A percentile compares a stretch with the other conserved stretches of the same genome.
Evolutionary conservation across 176 grass and related monocot species (phyloP).

Genomic region (Themeda triandra): DNA sequence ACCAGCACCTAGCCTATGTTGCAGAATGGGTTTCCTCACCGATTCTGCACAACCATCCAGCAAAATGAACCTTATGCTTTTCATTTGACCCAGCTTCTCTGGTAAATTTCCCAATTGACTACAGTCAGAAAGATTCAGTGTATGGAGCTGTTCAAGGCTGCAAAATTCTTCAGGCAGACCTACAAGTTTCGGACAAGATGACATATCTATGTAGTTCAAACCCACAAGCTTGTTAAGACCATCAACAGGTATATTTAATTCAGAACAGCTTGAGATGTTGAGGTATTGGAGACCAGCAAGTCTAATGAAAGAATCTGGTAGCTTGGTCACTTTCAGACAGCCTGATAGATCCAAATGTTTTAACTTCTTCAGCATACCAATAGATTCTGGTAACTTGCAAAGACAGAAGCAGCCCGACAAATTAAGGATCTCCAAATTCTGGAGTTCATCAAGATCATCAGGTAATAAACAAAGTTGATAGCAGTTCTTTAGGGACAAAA

Average conservation of each 20-base stretch:
- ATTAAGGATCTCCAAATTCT: constrained; percentile 2
- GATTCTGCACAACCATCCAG: constrained; percentile 3
- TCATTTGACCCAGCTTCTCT: neutral
- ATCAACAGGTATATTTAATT: neutral
- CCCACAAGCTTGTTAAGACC: neutral
- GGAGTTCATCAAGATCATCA: neutral
- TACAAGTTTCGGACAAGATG: neutral
- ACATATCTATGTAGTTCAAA: neutral
- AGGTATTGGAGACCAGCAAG: neutral
- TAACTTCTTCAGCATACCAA: neutral
- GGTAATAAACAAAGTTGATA: neutral
- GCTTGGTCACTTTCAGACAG: neutral
- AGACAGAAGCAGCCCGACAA: constrained; percentile 4
- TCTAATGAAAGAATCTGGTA: neutral
- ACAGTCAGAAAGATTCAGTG: constrained; percentile 8
- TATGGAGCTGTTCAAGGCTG: neutral
- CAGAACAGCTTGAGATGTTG: neutral
- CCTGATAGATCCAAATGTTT: constrained; percentile 4
- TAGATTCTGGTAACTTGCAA: neutral
- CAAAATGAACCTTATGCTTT: neutral
- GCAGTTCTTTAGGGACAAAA: neutral
- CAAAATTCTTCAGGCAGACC: constrained; percentile 3
- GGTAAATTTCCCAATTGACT: neutral
- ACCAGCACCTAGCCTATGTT: neutral
- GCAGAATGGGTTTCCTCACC: neutral